A percentile compares a stretch with the other conserved stretches of the same genome.
Evolutionary conservation across 306 rosid genomes (phyloP).

Genomic region (Dalbergia cochinchinensis): DNA sequence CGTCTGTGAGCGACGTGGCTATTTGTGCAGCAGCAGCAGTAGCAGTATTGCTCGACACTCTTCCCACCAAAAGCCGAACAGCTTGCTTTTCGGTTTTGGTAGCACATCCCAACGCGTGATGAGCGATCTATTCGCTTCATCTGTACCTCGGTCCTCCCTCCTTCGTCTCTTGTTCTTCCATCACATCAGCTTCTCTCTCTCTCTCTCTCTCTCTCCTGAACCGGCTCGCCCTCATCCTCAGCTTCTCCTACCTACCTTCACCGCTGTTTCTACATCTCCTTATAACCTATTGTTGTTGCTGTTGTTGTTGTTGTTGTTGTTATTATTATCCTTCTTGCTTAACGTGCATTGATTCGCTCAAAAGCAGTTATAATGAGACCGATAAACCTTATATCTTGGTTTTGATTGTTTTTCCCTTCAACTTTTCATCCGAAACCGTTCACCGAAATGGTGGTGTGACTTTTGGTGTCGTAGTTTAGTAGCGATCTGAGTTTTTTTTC

Average conservation of each 20-base stretch:
- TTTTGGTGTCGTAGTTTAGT: background rate
- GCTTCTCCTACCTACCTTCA: background rate
- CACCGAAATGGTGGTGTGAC: background rate
- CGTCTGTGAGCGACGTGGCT: background rate
- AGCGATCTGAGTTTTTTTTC: background rate
- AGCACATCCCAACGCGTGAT: background rate
- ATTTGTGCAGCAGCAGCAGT: background rate
- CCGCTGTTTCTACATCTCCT: background rate
- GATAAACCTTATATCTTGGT: constrained; percentile 14
- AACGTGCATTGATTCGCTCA: background rate
- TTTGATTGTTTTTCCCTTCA: background rate
- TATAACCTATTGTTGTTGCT: no score
- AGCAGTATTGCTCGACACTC: background rate
- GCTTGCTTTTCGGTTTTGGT: background rate
- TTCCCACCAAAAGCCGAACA: background rate
- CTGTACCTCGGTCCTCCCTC: background rate
- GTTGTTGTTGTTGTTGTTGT: no score
- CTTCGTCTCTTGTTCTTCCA: no score
- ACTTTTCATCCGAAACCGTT: background rate
- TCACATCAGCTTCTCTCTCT: no score
- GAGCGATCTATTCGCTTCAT: background rate
- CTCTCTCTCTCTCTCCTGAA: no score
- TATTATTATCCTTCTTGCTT: background rate
- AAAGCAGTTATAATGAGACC: background rate
- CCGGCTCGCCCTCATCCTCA: background rate